phyloP scores from a whole-genome alignment of 306 rosid species.

The Dalbergia oliveri region DNA sequence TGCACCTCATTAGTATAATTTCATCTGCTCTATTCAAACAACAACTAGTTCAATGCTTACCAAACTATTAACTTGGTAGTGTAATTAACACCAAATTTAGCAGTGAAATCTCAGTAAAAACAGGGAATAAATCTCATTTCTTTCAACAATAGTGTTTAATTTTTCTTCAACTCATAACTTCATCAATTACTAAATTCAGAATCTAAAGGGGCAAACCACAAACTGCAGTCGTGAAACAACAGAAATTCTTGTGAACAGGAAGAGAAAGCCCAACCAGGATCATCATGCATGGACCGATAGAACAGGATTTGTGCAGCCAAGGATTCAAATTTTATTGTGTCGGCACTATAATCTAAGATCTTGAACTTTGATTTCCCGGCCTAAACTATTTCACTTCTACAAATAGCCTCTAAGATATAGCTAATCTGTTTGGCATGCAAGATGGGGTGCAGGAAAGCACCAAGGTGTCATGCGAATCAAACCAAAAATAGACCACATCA shows the following conservation, averaged over 20 bases:
- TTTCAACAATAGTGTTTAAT: background rate
- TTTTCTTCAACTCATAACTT: background rate
- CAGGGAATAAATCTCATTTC: background rate
- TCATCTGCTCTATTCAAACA: background rate
- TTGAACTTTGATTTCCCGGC: too few species aligned
- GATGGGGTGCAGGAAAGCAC: too few species aligned
- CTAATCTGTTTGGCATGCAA: too few species aligned
- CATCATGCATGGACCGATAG: slow-evolving; percentile 24
- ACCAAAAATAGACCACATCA: too few species aligned
- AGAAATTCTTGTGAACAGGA: background rate
- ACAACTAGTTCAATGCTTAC: background rate
- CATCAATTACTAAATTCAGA: background rate
- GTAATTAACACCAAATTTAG: slow-evolving; percentile 1
- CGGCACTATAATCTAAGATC: too few species aligned
- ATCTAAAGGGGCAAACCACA: background rate
- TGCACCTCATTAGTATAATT: slow-evolving; percentile 1
- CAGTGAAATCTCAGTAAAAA: slow-evolving; percentile 18
- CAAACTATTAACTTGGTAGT: background rate
- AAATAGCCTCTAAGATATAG: too few species aligned
- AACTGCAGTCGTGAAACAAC: background rate
- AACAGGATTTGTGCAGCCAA: background rate
- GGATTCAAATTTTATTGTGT: background rate
- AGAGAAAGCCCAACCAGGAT: background rate
- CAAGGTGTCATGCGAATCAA: too few species aligned
- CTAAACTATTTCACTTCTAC: too few species aligned